phyloP scores from a whole-genome alignment of 768 basidiomycete species.

The Podaxis sp. region DNA sequence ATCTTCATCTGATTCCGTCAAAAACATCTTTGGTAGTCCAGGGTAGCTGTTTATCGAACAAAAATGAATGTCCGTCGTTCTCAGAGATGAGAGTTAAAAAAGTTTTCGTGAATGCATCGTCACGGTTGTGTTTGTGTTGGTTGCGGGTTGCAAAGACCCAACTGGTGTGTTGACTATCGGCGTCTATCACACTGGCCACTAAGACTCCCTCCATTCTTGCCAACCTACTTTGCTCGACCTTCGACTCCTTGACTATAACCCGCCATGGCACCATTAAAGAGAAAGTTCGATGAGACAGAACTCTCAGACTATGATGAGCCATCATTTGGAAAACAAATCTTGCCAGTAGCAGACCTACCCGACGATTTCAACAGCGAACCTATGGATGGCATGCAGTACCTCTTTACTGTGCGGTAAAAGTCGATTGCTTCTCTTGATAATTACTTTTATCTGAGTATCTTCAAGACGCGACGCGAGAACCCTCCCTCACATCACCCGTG shows the following conservation, averaged over 20 bases:
- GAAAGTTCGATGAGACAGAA: conserved; percentile 32
- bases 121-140: neutral
- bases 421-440: neutral
- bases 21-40: conserved; percentile 18
- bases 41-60: neutral
- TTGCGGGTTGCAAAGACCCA: neutral
- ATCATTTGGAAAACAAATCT: conserved; percentile 60
- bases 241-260: neutral
- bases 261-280: conserved; percentile 40
- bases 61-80: neutral
- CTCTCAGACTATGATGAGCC: conserved; percentile 60
- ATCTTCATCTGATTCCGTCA: conserved; percentile 37
- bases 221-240: neutral
- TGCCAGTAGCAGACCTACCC: conserved; percentile 82
- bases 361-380: conserved; percentile 61
- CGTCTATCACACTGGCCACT: conserved; percentile 1
- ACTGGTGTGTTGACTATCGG: neutral
- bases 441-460: neutral
- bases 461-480: conserved; percentile 65
- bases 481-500: conserved; percentile 64
- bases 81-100: neutral
- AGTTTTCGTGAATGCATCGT: neutral
- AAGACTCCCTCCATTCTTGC: neutral
- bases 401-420: conserved; percentile 73
- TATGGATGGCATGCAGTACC: conserved; percentile 70